Percentiles rank a stretch among this genome's conserved stretches.
Evolutionary conservation across 202 grass and related monocot genomes (phyloP).

Genomic region (Digitaria exilis): DNA sequence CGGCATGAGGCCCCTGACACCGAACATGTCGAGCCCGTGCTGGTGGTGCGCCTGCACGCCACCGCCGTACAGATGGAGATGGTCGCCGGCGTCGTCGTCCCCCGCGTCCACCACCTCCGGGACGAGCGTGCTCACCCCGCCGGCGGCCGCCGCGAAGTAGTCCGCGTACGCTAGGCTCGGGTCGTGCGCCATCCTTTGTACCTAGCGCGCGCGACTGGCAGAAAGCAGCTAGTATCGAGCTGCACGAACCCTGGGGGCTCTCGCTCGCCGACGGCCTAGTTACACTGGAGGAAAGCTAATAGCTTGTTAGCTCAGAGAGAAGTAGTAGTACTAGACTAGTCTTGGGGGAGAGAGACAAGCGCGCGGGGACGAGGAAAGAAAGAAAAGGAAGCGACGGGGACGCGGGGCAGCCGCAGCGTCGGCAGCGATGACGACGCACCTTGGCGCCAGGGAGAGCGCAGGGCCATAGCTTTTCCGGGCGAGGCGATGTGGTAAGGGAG

Average conservation of each 20-base stretch:
- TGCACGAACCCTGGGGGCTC: too few relatives aligned
- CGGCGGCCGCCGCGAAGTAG: slow-evolving; percentile 44
- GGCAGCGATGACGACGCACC: slow-evolving; percentile 28
- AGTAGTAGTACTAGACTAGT: background rate
- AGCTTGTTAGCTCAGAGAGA: background rate
- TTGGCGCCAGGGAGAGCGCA: slow-evolving; percentile 30
- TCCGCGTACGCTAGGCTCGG: slow-evolving; percentile 59
- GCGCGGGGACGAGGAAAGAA: background rate
- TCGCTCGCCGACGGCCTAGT: background rate
- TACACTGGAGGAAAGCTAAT: background rate
- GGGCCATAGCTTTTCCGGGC: slow-evolving; percentile 52
- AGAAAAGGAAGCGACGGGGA: background rate
- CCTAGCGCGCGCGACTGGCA: too few relatives aligned
- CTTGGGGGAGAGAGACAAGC: background rate
- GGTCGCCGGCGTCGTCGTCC: slow-evolving; percentile 32
- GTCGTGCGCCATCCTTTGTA: slow-evolving; percentile 63
- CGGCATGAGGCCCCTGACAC: slow-evolving; percentile 35
- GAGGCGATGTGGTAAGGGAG: background rate
- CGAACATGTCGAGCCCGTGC: slow-evolving; percentile 60
- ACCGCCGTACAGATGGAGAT: slow-evolving; percentile 42
- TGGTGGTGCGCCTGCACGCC: slow-evolving; percentile 18
- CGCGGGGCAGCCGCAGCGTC: background rate
- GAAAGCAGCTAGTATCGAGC: too few relatives aligned
- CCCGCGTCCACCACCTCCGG: too few relatives aligned
- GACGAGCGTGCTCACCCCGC: slow-evolving; percentile 35